These are phyloP conservation scores for Scedosporium minutisporum DNA, from an alignment of 2,329 filamentous ascomycete genomes.

Conservation along the genomic window DNA sequence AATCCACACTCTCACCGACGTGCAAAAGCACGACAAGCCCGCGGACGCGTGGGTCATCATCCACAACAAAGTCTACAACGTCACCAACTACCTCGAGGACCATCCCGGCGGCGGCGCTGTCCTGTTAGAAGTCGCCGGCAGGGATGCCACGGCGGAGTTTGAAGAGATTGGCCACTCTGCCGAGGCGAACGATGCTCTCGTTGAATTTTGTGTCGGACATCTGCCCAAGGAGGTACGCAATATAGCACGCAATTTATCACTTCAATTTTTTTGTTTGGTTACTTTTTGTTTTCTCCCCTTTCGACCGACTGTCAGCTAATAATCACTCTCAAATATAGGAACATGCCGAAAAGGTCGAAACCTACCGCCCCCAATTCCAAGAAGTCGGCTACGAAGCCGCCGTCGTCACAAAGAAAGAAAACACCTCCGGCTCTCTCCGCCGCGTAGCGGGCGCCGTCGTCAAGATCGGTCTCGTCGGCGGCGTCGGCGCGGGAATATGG, in stretches of 20 bases:
- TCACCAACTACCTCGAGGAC: conserved; percentile 47
- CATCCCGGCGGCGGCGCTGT: conserved; percentile 70
- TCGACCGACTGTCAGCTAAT: not conserved
- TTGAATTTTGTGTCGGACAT: conserved; percentile 25
- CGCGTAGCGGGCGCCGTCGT: not conserved
- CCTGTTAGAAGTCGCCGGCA: conserved; percentile 66
- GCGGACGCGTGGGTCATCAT: conserved; percentile 45
- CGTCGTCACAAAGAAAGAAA: not conserved
- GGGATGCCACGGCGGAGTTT: conserved; percentile 70
- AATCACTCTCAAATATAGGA: not conserved
- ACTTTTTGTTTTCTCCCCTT: not conserved
- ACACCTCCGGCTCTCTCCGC: not conserved
- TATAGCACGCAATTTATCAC: not conserved
- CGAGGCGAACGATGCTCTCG: conserved; percentile 35
- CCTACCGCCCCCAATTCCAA: not conserved
- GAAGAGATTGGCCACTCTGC: conserved; percentile 80
- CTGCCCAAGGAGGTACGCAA: conserved; percentile 11
- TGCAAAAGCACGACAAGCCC: conserved; percentile 38
- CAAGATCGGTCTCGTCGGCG: not conserved
- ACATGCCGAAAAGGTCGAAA: not conserved
- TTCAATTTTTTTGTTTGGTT: not conserved
- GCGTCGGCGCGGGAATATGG: not conserved
- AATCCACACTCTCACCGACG: conserved; percentile 22
- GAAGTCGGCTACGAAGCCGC: not conserved
- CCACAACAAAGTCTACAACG: conserved; percentile 50